These are phyloP conservation scores for Metroxylon sagu DNA, from an alignment of 176 grass and related monocot species.

Conservation along the genomic window DNA sequence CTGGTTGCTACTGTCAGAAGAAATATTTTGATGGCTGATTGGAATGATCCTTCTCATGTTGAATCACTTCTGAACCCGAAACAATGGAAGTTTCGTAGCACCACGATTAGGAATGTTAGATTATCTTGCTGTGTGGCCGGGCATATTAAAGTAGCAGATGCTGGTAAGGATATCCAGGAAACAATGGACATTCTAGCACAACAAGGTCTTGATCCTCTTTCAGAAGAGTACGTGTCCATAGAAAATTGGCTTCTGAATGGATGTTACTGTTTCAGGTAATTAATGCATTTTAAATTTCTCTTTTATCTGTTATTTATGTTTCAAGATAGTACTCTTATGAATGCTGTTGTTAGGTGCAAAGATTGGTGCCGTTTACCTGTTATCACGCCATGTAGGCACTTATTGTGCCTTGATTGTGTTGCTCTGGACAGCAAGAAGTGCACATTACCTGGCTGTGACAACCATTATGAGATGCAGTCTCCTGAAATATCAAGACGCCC, in stretches of 20 bases:
- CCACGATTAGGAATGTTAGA: conserved; percentile 84
- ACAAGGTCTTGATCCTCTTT: conserved; percentile 72
- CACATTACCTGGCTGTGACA: conserved; percentile 60
- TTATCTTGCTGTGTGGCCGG: conserved; percentile 92
- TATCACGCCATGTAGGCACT: conserved; percentile 84
- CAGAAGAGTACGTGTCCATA: conserved; percentile 62
- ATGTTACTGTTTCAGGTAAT: conserved; percentile 69
- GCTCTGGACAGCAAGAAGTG: conserved; percentile 86
- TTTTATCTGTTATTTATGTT: conserved; percentile 5
- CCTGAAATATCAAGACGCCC: conserved; percentile 58
- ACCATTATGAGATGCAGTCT: conserved; percentile 91
- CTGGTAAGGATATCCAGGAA: conserved; percentile 92
- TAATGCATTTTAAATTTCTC: not conserved
- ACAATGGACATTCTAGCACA: conserved; percentile 76
- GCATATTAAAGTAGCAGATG: conserved; percentile 86
- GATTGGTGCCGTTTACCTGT: conserved; percentile 84
- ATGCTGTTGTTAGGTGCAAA: conserved; percentile 55
- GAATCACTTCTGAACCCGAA: conserved; percentile 95
- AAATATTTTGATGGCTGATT: conserved; percentile 97
- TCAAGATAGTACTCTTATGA: not conserved
- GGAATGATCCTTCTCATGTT: conserved; percentile 97
- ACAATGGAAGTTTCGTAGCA: conserved; percentile 90
- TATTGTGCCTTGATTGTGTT: conserved; percentile 89
- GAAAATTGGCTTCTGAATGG: conserved; percentile 74
- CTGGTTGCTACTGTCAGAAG: conserved; percentile 71